Evolutionary conservation across 2,329 filamentous ascomycete genomes (phyloP).

Genomic region (Decorospora gaudefroyi): DNA sequence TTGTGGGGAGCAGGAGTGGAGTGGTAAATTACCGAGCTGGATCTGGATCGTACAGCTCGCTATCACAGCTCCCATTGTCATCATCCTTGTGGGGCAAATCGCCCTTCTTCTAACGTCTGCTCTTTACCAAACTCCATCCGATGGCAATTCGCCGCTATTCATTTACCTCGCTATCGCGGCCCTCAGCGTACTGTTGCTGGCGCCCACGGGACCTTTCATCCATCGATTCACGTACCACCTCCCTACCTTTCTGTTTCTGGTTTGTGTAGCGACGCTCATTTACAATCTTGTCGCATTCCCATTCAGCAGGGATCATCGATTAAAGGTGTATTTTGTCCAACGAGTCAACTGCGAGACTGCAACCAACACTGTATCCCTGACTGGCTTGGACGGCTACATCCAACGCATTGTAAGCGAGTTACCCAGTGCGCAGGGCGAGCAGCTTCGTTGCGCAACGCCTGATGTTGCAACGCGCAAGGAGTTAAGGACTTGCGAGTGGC

Average conservation of each 20-base stretch:
- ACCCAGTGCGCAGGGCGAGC: conserved; percentile 69
- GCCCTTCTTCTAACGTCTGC: conserved; percentile 73
- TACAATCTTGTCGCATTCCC: conserved; percentile 90
- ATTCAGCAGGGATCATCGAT: conserved; percentile 75
- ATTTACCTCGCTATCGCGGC: conserved; percentile 72
- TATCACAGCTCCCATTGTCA: conserved; percentile 77
- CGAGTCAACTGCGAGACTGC: conserved; percentile 73
- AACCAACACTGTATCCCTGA: conserved; percentile 65
- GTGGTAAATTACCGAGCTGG: conserved; percentile 75
- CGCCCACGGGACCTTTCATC: conserved; percentile 80
- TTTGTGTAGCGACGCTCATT: conserved; percentile 75
- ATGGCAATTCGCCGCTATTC: conserved; percentile 73
- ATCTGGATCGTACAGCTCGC: conserved; percentile 86
- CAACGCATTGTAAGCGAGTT: conserved; percentile 67
- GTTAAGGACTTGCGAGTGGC: conserved; percentile 71
- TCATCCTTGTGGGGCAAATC: conserved; percentile 77
- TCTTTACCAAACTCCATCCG: conserved; percentile 78
- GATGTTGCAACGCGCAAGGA: conserved; percentile 53
- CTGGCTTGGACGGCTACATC: conserved; percentile 44
- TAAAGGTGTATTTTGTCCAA: conserved; percentile 89
- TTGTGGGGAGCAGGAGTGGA: conserved; percentile 83
- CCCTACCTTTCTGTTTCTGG: conserved; percentile 72
- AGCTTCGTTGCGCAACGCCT: conserved; percentile 48
- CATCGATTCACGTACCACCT: conserved; percentile 85
- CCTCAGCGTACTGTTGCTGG: conserved; percentile 71